Evolutionary conservation across 768 basidiomycete genomes (phyloP), one percentile per base, ranked within the genome.

Genomic region (Kwoniella mangroviensis): DNA sequence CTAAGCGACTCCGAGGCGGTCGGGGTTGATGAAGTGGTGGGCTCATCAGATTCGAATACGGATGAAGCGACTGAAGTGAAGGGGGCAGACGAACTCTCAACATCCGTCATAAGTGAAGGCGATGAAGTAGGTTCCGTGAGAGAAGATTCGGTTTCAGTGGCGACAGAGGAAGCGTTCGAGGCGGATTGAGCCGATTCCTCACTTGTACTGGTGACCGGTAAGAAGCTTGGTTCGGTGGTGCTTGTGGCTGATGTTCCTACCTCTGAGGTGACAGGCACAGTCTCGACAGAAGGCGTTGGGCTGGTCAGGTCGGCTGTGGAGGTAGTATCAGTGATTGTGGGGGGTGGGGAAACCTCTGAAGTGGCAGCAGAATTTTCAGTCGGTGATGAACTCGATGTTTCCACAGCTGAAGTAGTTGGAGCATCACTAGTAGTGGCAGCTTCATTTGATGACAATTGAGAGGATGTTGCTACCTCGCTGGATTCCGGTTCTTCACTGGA

Each of bases 181-280:
- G 67, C 55, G 24, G n/a, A n/a, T 15, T 22, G 67, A 68, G 53
- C 12, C 24, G 28, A 22, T 21, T 60, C 40, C 15, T 68, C 67
- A 40, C 45, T 63, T 5, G 67, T 57, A 49, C 51, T 56, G 24
- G 54, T 63, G 21, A 56, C 54, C 11, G 54, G 42, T 6, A 45
- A 10, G 55, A 57, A 58, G 5, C 34, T 15, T 58, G 53, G 19
- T 41, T 58, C 65, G 2, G 26, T 34, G 40, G 54, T 28, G 54
- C 55, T 58, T 11, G 13, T 15, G 40, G 49, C 21, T n/a, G 60
- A 34, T 15, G 60, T 15, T 28, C 55, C 60, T 15, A 54, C 40
- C 12, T 68, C 67, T 6, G 60, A 40, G 41, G 67, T 53, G n/a
- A 51, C 26, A 15, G 53, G 22, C 24, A 40, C 4, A 51, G 41